Base-by-base conservation (phyloP, 2,329 filamentous ascomycete genomes). In the Zymoseptoria brevis region DNA sequence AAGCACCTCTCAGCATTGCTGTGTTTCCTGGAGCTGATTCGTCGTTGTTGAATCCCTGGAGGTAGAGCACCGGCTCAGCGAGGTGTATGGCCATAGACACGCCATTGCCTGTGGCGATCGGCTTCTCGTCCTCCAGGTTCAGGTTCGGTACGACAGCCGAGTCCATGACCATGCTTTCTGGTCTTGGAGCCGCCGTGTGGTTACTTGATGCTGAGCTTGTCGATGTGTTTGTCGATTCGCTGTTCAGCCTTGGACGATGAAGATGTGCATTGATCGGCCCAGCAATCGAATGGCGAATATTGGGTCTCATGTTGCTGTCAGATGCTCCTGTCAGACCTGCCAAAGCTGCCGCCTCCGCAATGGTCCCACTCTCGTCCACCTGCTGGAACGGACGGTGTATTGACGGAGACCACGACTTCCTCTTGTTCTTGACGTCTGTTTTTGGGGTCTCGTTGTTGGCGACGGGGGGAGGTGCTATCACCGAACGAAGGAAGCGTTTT, bases 1-100 rank as follows among this genome's bases (percentile, higher is more conserved):
- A 75, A 65, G 86, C 91, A 19, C 94, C 94, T 58, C 94, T 83
- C 13, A 99, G 80, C 71, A 99, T 87, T 1, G 92, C 89, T 6
- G 90, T 93, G 56, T 82, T 87, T 55, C 84, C 81, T 2, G 82
- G 80, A 9, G 84, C 81, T 66, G 67, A 76, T 53, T 87, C 83
- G 59, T 86, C 81, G 65, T 89, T 87, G 59, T 91, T 87, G 68
- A 93, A 91, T 0, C 89, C 89, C 26, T 87, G 85, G 35, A 94
- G 77, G 68, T 90, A 94, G 22, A 94, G 77, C 59, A 87, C 87
- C n/a, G 88, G 88, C 72, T 94, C 90, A 26, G 88, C 88, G 49
- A 94, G 77, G 26, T 87, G 76, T 52, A 94, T 88, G 29, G 85
- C 87, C 68, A 89, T 87, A 22, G 81, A 81, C 21, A 94, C 81